phyloP scores from a whole-genome alignment of 2,329 filamentous ascomycete genomes.

The Pyrenophora teres region DNA sequence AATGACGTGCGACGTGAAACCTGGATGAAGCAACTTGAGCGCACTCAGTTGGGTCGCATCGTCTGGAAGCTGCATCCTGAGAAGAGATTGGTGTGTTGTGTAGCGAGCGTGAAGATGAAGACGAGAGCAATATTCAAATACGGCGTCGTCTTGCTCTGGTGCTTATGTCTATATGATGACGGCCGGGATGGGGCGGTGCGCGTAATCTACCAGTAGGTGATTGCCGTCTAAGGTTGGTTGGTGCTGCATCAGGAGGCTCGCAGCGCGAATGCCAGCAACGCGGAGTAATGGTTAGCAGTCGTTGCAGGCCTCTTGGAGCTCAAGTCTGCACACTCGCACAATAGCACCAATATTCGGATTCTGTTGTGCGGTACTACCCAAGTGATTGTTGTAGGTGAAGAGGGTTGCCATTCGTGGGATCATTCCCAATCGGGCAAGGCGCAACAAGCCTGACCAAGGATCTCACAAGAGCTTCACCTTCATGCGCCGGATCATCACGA shows the following conservation, averaged over 20 bases:
- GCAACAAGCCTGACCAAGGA: constrained; percentile 15
- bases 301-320: neutral
- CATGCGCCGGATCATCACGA: constrained; percentile 27
- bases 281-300: neutral
- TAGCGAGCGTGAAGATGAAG: too few relatives aligned
- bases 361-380: constrained; percentile 2
- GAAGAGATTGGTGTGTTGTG: too few relatives aligned
- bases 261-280: neutral
- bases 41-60: too few relatives aligned
- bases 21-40: constrained; percentile 22
- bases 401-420: constrained; percentile 17
- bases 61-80: neutral
- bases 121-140: neutral
- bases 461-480: constrained; percentile 31
- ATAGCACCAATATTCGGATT: neutral
- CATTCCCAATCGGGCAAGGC: constrained; percentile 15
- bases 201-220: constrained; percentile 16
- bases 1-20: constrained; percentile 34
- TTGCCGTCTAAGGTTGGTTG: constrained; percentile 21
- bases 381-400: constrained; percentile 6
- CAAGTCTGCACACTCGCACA: neutral
- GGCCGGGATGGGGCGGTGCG: constrained; percentile 9
- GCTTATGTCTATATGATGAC: neutral
- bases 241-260: constrained; percentile 18
- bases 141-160: neutral